A percentile compares a stretch with the other conserved stretches of the same genome.
Evolutionary conservation across 768 basidiomycete genomes (phyloP).

Genomic region (Podaxis sp.): DNA sequence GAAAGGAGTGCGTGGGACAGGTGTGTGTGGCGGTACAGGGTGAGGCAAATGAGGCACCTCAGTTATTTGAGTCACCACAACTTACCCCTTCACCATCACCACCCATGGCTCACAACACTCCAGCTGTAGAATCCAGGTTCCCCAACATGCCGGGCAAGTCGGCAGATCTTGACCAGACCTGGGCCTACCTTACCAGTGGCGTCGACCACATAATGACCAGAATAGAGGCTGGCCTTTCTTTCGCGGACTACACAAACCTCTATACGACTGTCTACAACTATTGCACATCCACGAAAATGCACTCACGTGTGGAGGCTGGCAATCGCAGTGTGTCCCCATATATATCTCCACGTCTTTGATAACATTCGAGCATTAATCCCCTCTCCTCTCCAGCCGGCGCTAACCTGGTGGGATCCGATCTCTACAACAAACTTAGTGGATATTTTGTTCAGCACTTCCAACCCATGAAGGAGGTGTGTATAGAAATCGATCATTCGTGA

Average conservation of each 20-base stretch:
- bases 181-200: constrained; percentile 77
- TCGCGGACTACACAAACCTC: constrained; percentile 66
- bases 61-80: constrained; percentile 1
- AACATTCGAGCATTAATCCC: constrained; percentile 23
- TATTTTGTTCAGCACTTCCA: constrained; percentile 88
- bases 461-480: constrained; percentile 48
- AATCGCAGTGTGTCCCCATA: constrained; percentile 61
- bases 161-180: constrained; percentile 82
- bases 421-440: constrained; percentile 88
- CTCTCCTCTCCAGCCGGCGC: constrained; percentile 63
- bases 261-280: constrained; percentile 98
- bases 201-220: constrained; percentile 93
- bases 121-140: constrained; percentile 27
- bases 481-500: background rate
- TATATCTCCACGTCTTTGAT: constrained; percentile 32
- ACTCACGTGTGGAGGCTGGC: constrained; percentile 47
- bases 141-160: constrained; percentile 56
- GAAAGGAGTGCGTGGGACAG: constrained; percentile 6
- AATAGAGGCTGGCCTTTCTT: constrained; percentile 75
- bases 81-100: constrained; percentile 23
- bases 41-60: constrained; percentile 2
- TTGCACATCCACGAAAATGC: constrained; percentile 89
- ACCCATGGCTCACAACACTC: constrained; percentile 25
- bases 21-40: constrained; percentile 8
- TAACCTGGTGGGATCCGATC: constrained; percentile 95